Evolutionary conservation across 768 basidiomycete species (phyloP), one percentile per base, ranked within the genome.

Genomic region (Porpolomopsis calyptriformis): DNA sequence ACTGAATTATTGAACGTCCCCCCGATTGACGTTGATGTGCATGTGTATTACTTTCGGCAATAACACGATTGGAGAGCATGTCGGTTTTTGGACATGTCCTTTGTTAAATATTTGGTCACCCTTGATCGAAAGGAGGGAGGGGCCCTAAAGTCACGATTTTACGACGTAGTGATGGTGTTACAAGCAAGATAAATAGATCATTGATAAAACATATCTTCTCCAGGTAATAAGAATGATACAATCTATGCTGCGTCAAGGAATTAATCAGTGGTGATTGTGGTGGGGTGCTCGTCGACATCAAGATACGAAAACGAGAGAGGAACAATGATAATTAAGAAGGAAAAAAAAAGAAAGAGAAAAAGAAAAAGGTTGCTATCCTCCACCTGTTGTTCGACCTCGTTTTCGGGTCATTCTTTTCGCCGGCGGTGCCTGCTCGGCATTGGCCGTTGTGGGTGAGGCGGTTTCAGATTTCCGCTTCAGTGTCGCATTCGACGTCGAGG

Each of bases 381-480:
- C 66, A n/a, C 64, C 72, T 52, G 62, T 66, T 52, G 70, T 74
- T 60, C 77, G 73, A 55, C 69, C 68, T 53, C 68, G 68, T 66
- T 78, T 80, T 48, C 82, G 74, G 27, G 70, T 55, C 31, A 53
- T 39, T 38, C 76, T 69, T 65, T 79, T 84, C 52, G 66, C 53
- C 29, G 70, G 60, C 31, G 69, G 74, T 50, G 40, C 29, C 33
- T 71, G 69, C 43, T 64, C 53, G 3, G 74, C 65, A 43, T 65
- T 67, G 48, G 66, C 61, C 43, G 70, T 67, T 27, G 74, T 72
- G 36, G 81, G 77, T 20, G 80, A 78, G 16, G 71, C 60, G 11
- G 64, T 58, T 27, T 67, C 68, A 16, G 63, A 59, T 48, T 80
- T 80, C 55, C 80, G 69, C 60, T 81, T 82, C 57, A 78, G 62